Percentiles rank a stretch among this genome's conserved stretches.
Conservation (phyloP, 1,284 basidiomycete genomes). For the Afroboletus lepidellus region DNA sequence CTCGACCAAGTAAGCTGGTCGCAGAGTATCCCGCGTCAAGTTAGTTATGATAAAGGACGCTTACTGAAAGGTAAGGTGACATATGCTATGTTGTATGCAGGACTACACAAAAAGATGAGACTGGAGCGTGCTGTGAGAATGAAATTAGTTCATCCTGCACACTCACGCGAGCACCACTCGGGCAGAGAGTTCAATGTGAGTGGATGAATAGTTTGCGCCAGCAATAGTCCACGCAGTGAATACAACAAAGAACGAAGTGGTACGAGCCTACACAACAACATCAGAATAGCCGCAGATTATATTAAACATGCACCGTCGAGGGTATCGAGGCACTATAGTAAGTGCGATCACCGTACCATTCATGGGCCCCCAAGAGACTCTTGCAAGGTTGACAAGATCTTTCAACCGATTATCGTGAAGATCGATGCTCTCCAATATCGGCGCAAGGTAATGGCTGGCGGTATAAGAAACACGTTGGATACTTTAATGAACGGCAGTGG, state of each 20-base stretch:
- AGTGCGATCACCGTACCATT: not conserved
- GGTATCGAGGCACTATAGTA: not conserved
- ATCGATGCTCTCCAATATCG: not conserved
- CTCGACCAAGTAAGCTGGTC: conserved; percentile 23
- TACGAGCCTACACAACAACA: not conserved
- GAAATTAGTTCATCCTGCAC: too few species aligned
- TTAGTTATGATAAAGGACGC: not conserved
- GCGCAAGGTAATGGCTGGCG: not conserved
- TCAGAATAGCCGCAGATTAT: not conserved
- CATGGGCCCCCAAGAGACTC: not conserved
- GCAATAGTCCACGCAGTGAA: conserved; percentile 16
- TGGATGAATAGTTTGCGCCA: conserved; percentile 11
- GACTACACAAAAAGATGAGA: conserved; percentile 14
- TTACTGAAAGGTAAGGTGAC: conserved; percentile 11
- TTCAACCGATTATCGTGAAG: not conserved
- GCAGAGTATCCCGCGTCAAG: not conserved
- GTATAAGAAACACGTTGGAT: not conserved
- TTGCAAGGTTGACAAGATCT: not conserved
- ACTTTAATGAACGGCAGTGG: not conserved
- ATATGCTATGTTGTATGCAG: conserved; percentile 15
- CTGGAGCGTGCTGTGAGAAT: conserved; percentile 1
- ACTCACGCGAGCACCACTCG: conserved; percentile 9
- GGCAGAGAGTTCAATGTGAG: conserved; percentile 2
- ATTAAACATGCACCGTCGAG: not conserved
- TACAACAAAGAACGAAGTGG: conserved; percentile 10